These are phyloP conservation scores for Cordyceps cicadae DNA, from an alignment of 2,329 filamentous ascomycete genomes.

Conservation along the genomic window DNA sequence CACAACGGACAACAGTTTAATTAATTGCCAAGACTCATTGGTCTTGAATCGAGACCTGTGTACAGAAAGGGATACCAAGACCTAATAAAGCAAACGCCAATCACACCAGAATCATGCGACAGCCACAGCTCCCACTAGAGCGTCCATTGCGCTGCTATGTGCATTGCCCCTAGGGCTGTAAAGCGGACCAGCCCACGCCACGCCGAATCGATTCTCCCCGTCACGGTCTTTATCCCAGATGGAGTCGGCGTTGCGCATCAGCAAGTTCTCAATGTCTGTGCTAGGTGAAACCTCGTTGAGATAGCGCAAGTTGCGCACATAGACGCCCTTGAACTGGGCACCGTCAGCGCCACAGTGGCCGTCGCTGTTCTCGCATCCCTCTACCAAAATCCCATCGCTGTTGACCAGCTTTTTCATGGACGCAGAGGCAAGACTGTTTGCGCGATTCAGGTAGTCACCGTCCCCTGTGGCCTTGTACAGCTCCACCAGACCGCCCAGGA, in stretches of 20 bases:
- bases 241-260: constrained; percentile 53
- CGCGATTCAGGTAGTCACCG: constrained; percentile 31
- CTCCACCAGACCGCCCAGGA: constrained; percentile 46
- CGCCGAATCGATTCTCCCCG: constrained; percentile 43
- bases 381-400: constrained; percentile 36
- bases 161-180: constrained; percentile 44
- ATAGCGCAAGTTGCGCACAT: constrained; percentile 54
- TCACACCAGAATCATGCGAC: constrained; percentile 20
- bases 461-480: constrained; percentile 38
- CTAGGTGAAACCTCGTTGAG: constrained; percentile 45
- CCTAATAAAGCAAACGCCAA: not conserved
- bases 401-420: constrained; percentile 39
- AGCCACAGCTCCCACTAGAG: constrained; percentile 52
- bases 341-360: constrained; percentile 39
- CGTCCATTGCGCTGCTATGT: constrained; percentile 59
- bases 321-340: constrained; percentile 65
- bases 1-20: too few species aligned
- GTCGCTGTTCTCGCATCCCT: constrained; percentile 26
- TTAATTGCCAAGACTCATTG: too few species aligned
- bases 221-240: constrained; percentile 53
- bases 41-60: not conserved
- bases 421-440: constrained; percentile 43
- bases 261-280: constrained; percentile 42
- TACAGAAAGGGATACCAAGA: not conserved
- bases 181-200: constrained; percentile 58